Base-by-base conservation (phyloP, 805 yeast species). In the Wickerhamiella australiensis region DNA sequence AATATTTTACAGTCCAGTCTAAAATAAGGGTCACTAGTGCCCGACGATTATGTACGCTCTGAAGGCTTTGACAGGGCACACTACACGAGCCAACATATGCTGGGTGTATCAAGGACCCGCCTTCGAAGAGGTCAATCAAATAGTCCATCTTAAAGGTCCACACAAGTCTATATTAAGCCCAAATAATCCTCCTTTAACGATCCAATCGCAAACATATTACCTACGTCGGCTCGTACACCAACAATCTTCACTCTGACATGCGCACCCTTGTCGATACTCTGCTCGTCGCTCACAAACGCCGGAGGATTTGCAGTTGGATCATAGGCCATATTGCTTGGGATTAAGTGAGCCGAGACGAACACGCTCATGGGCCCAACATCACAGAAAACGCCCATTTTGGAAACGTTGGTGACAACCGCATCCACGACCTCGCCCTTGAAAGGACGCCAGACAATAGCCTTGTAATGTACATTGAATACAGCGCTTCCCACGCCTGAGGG, bases 371-470 rank as follows among this genome's bases (percentile, higher is more conserved):
- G 98, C 0, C 98, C 98, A 25, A 92, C 98, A 66, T 92, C 96
- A 35, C 95, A 97, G 65, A 92, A 92, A 57, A 92, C 86, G 7
- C 98, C 98, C 81, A 90, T 83, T 78, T 86, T 65, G 83, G 86
- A 70, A 45, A 94, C 96, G 27, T 85, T 84, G 12, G 95, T 84
- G 13, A 92, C 97, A 21, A 90, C 80, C 5, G 94, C 98, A 66
- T 92, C 98, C 22, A 92, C 97, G 6, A 92, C 98, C 67, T 92
- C 98, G 31, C 97, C 98, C 68, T 92, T 92, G 69, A 92, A 92
- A 3, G 98, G 98, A 61, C 90, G 84, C 94, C 96, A 92, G 29
- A 92, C 96, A 47, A 92, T 88, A 0, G 98, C 98, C 58, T 95
- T 73, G 65, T 92, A 92, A 66, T 86, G 85, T 49, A 92, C 97